Base-by-base conservation (phyloP, 208 protist species). In the Trichomonas tenax region DNA sequence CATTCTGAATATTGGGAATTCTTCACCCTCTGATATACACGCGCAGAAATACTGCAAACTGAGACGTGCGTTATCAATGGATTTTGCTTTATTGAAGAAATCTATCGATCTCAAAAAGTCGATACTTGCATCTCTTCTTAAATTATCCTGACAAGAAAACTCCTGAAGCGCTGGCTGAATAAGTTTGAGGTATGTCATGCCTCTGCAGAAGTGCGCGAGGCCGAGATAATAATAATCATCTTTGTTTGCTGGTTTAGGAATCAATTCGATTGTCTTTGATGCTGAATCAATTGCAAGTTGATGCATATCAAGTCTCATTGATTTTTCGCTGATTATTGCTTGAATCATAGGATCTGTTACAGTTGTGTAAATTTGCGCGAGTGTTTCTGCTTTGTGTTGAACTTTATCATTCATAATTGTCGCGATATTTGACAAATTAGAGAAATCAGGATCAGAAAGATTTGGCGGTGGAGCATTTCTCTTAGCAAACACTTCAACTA, bases 351-450 rank as follows among this genome's bases (percentile, higher is more conserved):
- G 86, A 34, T 93, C 14, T 38, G 41, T 48, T 17, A 48, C 34
- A 26, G 11, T 51, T 49, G 41, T 93, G 38, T 51, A 93, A n/a
- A 51, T 51, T 6, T 41, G 26, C 17, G 44, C 45, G n/a, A 93
- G 44, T 38, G 86, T 51, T 51, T 93, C 86, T 51, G 86, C 15
- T 93, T 93, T 93, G 31, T 93, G 86, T 38, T 93, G 86, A 38
- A 93, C 44, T 93, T 93, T 93, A 49, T 93, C 86, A 51, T 93
- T 93, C 44, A 93, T 93, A 31, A 93, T 93, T 51, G 86, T 93
- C 38, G 40, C 15, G 0, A 93, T n/a, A 38, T 41, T 51, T 1
- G 46, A 34, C 45, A 93, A 93, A 58, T 48, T 93, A 4, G 40
- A 58, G 6, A 51, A 58, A 48, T 93, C 86, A 4, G 40, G 8